Evolutionary conservation across 1,284 basidiomycete genomes (phyloP), one percentile per base, ranked within the genome.

Genomic region (Ceratobasidium sp.): DNA sequence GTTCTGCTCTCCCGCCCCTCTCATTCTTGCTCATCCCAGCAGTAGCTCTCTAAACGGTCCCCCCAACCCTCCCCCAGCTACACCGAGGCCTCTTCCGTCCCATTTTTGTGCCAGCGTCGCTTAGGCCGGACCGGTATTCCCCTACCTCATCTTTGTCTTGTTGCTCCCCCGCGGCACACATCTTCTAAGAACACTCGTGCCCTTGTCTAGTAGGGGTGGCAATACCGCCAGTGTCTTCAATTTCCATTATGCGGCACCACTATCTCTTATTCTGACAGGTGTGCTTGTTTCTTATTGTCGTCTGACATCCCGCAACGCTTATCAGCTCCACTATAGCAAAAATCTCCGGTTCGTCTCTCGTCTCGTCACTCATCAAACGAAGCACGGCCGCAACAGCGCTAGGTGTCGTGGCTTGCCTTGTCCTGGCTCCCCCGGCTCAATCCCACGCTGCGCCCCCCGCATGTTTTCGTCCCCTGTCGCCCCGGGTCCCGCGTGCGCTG

Each of bases 291-390:
- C 55, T 58, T 41, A 58, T 58, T 47, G 44, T 63, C 43, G 41
- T 46, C 23, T 62, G 58, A 62, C 58, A 46, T 43, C 21, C n/a
- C 44, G 21, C 26, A 23, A 54, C 23, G 50, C 61, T 47, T 63
- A 63, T 63, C 61, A 16, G 61, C 61, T 63, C 61, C 61, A 63
- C 61, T 4, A 43, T 26, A 23, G 26, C 59, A 49, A n/a, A 14
- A 38, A 13, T 38, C 5, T 4, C 35, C 23, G 30, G 23, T 14
- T 55, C 30, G 16, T 9, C n/a, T n/a, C 7, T 58, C 44, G 61
- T 63, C 61, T 63, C 23, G 62, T 64, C 62, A 30, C 62, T 52
- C 62, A 64, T 52, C 62, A 52, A 32, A 5, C 62, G 62, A 64
- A 64, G 62, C 62, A 52, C 62, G 21, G 26, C 38, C 61, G 61